Evolutionary conservation across 768 basidiomycete species (phyloP).

Genomic region (Auricularia cornea): DNA sequence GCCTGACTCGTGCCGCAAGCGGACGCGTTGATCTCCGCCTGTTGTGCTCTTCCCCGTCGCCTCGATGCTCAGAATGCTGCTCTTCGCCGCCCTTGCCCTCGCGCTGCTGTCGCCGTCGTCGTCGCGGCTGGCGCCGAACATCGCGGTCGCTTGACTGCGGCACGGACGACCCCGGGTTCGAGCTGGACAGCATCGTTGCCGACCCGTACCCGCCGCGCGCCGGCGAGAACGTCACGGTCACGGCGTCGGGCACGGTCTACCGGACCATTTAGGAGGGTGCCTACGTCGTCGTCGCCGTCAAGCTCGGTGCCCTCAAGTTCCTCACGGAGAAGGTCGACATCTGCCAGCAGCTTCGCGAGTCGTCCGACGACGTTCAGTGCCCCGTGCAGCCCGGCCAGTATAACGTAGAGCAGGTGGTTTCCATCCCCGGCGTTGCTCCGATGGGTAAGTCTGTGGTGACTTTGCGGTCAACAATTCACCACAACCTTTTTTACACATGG

Average conservation of each 20-base stretch:
- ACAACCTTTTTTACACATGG: no score
- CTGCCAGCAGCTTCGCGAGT: conserved; percentile 78
- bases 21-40: no score
- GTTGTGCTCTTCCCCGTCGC: no score
- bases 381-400: conserved; percentile 71
- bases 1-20: no score
- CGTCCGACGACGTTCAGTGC: conserved; percentile 57
- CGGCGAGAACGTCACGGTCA: conserved; percentile 82
- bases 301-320: conserved; percentile 87
- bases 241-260: conserved; percentile 53
- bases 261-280: conserved; percentile 79
- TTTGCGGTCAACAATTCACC: no score
- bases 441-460: conserved; percentile 12
- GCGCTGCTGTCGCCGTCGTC: no score
- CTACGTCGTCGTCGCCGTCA: conserved; percentile 82
- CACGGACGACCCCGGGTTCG: no score
- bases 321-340: conserved; percentile 75
- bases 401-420: conserved; percentile 71
- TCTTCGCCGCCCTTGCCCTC: no score
- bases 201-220: conserved; percentile 85
- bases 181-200: conserved; percentile 39
- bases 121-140: no score
- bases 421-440: conserved; percentile 11
- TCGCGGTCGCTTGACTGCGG: no score
- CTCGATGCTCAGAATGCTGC: no score